phyloP scores from a whole-genome alignment of 2,329 filamentous ascomycete species.

The Annulohypoxylon truncatum region DNA sequence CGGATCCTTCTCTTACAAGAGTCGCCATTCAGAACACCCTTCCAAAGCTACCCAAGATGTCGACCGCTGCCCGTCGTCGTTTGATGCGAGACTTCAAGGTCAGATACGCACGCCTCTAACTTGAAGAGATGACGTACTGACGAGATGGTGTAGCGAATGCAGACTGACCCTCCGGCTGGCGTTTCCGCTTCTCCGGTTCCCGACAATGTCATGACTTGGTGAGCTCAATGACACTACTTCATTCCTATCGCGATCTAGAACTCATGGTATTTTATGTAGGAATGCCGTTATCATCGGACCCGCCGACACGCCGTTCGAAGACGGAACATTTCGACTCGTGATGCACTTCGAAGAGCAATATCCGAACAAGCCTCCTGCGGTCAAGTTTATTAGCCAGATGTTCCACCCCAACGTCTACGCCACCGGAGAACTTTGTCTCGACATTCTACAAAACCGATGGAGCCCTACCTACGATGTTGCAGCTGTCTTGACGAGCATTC shows the following conservation, averaged over 20 bases:
- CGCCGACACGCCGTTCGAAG: constrained; percentile 96
- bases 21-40: neutral
- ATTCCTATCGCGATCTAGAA: constrained; percentile 12
- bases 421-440: constrained; percentile 93
- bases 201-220: constrained; percentile 98
- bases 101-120: constrained; percentile 27
- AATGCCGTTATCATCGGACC: constrained; percentile 98
- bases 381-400: constrained; percentile 99
- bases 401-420: constrained; percentile 99
- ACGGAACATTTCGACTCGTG: constrained; percentile 95
- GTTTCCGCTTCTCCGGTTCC: constrained; percentile 96
- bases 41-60: constrained; percentile 67
- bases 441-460: constrained; percentile 98
- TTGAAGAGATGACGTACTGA: constrained; percentile 34
- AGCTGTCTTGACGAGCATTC: constrained; percentile 95
- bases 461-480: constrained; percentile 99
- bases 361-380: constrained; percentile 95
- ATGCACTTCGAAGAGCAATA: constrained; percentile 99
- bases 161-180: constrained; percentile 96
- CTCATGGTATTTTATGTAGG: constrained; percentile 65
- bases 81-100: constrained; percentile 99
- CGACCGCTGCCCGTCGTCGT: constrained; percentile 92
- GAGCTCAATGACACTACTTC: constrained; percentile 49
- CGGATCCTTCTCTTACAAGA: neutral
- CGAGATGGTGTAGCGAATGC: constrained; percentile 80